These are phyloP conservation scores for Huntiella abstrusa DNA, from an alignment of 2,329 filamentous ascomycete species.

Conservation along the genomic window DNA sequence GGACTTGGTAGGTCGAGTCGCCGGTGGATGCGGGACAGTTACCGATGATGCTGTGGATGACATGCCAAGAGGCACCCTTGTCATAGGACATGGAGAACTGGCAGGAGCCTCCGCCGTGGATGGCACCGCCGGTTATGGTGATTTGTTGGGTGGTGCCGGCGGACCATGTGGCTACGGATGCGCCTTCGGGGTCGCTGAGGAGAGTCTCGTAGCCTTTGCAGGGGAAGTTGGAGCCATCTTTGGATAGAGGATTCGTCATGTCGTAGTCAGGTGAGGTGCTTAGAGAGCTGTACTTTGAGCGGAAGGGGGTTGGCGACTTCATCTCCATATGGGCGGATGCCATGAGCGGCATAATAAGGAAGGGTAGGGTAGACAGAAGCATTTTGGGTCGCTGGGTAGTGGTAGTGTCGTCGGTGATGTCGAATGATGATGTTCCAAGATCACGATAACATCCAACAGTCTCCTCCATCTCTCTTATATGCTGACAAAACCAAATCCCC, in stretches of 20 bases:
- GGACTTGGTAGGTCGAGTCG: constrained; percentile 31
- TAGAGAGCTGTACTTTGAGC: constrained; percentile 15
- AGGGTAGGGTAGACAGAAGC: not conserved
- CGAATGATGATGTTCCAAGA: not conserved
- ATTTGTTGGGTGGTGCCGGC: constrained; percentile 34
- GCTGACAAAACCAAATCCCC: not conserved
- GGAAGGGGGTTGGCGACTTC: constrained; percentile 17
- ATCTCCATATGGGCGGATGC: constrained; percentile 17
- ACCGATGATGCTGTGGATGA: constrained; percentile 22
- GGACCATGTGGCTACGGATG: constrained; percentile 29
- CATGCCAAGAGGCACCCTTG: constrained; percentile 37
- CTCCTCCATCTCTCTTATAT: not conserved
- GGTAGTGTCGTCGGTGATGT: not conserved
- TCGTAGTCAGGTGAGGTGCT: constrained; percentile 30
- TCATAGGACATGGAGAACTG: constrained; percentile 45
- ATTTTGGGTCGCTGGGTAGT: not conserved
- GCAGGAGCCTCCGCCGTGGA: constrained; percentile 41
- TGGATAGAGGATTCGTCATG: constrained; percentile 36
- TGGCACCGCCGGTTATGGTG: constrained; percentile 32
- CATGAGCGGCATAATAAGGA: constrained; percentile 8
- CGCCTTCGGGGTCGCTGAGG: constrained; percentile 18
- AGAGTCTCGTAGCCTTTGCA: constrained; percentile 32
- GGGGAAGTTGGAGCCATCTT: constrained; percentile 34
- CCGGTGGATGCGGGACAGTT: constrained; percentile 18
- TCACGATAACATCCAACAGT: not conserved